Base-by-base conservation (phyloP, 257 asterid genomes). In the Craterostigma plantagineum region DNA sequence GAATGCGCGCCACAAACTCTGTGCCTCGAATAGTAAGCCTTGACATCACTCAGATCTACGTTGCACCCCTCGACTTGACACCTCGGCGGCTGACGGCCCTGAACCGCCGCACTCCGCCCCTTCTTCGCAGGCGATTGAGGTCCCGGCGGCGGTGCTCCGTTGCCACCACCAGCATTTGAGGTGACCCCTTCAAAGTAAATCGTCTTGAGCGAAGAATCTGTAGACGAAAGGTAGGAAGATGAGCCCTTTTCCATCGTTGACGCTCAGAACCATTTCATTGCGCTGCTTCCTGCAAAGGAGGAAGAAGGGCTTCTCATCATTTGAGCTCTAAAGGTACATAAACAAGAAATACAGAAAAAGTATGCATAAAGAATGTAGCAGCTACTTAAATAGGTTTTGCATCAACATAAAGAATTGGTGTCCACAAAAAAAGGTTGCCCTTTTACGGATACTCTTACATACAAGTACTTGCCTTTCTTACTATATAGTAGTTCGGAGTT, bases 21-120 rank as follows among this genome's bases (percentile, higher is more conserved):
- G 58, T 87, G 98, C 79, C 93, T 71, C 0, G 83, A 79, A 68
- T 87, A 87, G 62, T 87, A 87, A 68, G 85, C 77, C 76, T 87
- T 87, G 42, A 73, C 78, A 69, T 69, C 85, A 69, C 83, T 87
- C 81, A 87, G 95, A 87, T 87, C 98, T 65, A 67, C 60, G 48
- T 56, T 47, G 48, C 98, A 87, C 4, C 98, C 98, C 74, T 82
- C 93, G 62, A 87, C 98, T 56, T 79, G 98, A 41, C 98, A 87
- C 64, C 80, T 64, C 0, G 92, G 92, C 34, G 80, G 80, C 67
- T 69, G 92, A 11, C 72, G 73, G 7, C 75, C 76, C 38, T 57
- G 77, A 38, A 42, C 63, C 43, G 43, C 42, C 57, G 64, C 70
- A 14, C 59, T 49, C 71, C 92, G 55, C 50, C 78, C 90, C 49